Percentiles rank a stretch among this genome's conserved stretches.
phyloP scores from a whole-genome alignment of 1,284 basidiomycete genomes.

The Sporisorium iseilematis-ciliati region DNA sequence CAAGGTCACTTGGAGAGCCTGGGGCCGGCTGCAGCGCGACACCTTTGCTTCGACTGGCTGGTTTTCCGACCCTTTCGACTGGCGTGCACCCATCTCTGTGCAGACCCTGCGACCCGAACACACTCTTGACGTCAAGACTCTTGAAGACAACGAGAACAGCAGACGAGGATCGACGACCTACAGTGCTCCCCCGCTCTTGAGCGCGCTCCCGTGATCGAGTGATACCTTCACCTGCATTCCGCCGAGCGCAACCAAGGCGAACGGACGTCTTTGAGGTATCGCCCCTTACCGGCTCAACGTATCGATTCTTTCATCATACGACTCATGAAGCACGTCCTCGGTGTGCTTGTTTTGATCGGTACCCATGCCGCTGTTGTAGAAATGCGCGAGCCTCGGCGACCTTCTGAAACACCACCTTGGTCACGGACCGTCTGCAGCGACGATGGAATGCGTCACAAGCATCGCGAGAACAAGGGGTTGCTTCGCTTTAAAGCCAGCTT shows the following conservation, averaged over 20 bases:
- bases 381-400: constrained; percentile 14
- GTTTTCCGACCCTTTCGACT: constrained; percentile 27
- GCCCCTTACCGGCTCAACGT: constrained; percentile 1
- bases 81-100: constrained; percentile 20
- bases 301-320: not conserved
- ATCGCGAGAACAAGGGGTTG: constrained; percentile 1
- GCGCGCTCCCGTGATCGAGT: constrained; percentile 14
- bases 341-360: constrained; percentile 10
- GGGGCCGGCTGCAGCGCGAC: constrained; percentile 22
- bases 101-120: constrained; percentile 9
- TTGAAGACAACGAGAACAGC: constrained; percentile 9
- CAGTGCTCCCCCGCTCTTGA: constrained; percentile 6
- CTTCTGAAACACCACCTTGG: constrained; percentile 10
- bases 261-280: constrained; percentile 1
- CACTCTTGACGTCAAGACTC: constrained; percentile 12
- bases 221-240: not conserved
- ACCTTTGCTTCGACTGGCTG: constrained; percentile 35
- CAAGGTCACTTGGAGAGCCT: constrained; percentile 56
- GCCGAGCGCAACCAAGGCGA: constrained; percentile 6
- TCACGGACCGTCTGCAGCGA: constrained; percentile 33
- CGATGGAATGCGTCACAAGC: constrained; percentile 30
- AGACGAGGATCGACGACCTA: constrained; percentile 3
- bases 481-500: constrained; percentile 46
- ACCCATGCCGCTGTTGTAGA: constrained; percentile 19
- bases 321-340: constrained; percentile 2